Base-by-base conservation (phyloP, 2,329 filamentous ascomycete genomes). In the Pseudocercospora fuligena region DNA sequence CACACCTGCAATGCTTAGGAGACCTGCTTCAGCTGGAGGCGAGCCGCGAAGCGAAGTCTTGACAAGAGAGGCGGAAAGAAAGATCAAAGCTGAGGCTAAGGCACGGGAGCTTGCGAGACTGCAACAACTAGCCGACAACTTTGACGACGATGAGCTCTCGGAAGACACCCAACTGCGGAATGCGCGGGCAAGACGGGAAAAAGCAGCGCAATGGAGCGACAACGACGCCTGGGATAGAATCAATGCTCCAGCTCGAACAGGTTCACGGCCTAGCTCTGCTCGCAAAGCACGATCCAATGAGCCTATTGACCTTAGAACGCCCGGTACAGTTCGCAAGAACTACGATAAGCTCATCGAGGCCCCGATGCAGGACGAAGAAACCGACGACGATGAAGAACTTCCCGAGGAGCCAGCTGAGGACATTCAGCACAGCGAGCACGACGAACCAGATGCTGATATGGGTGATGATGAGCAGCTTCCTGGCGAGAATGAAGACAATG, bases 61-160 rank as follows among this genome's bases (percentile, higher is more conserved):
- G 40, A 80, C 80, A 29, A 81, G 82, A 78, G 76, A 79, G 60
- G 78, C 82, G 67, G 82, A 81, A 33, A 81, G 83, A 25, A 58
- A 19, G 21, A 36, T 29, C 9, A 36, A 33, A 21, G 56, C 74
- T 57, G 53, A 57, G 25, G n/a, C 27, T 2, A 19, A 36, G 56
- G 56, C 56, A 40, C 31, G 23, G 25, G 56, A 58, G 31, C 31
- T 40, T 57, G 54, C 64, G 56, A 69, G 70, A 8, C 16, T 72
- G 21, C 54, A 53, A 16, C 25, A 49, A 29, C 51, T 33, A 62
- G 62, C 60, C 5, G 66, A 65, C 36, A 58, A 66, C 21, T 43
- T 65, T 1, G 68, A 70, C 2, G 71, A 70, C 6, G 66, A 72
- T 29, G 71, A 73, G 12, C 29, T 36, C 19, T 43, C 47, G 23